Evolutionary conservation across 2,329 filamentous ascomycete genomes (phyloP), one percentile per base, ranked within the genome.

Genomic region (Macrophomina pseudophaseolina): DNA sequence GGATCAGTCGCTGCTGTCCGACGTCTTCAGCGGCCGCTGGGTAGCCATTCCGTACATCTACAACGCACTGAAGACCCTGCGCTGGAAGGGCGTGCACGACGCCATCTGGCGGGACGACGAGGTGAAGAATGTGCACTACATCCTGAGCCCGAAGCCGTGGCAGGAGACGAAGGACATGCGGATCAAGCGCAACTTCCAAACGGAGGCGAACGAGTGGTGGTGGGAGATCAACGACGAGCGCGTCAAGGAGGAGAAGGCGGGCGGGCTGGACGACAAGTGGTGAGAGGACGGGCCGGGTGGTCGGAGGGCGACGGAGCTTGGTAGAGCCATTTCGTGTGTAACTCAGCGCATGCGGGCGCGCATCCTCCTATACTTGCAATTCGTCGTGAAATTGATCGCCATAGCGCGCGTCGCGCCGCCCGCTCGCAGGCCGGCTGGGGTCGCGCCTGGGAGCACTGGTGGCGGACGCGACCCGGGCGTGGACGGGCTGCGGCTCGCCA

Each of bases 71-170:
- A 88, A 87, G 78, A 87, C 86, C n/a, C 67, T 88, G 74, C 76
- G 86, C 65, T 83, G 80, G 79, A 75, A 84, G 69, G 83, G 82
- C 9, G 84, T 88, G 65, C 86, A 88, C 71, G 80, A 84, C 69
- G 77, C 80, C 33, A 88, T 89, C 66, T 89, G 87, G 87, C 78
- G 82, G 67, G 87, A 89, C 69, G 82, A 85, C 18, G 74, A 82
- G 70, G 85, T 89, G 23, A 88, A 88, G 78, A 89, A 88, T 70
- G 79, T 89, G 11, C 87, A 89, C 74, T 89, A 87, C 71, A 85
- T 89, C 48, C 72, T 89, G 65, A 84, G 81, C 60, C 86, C 86
- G 38, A 89, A 89, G 77, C 87, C 87, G 3, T 89, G 87, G 87
- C 85, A 89, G 68, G 86, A 88, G 75, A 79, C 14, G 75, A 74